Evolutionary conservation across 805 yeast species (phyloP).

Genomic region (Cyberlindnera japonica): DNA sequence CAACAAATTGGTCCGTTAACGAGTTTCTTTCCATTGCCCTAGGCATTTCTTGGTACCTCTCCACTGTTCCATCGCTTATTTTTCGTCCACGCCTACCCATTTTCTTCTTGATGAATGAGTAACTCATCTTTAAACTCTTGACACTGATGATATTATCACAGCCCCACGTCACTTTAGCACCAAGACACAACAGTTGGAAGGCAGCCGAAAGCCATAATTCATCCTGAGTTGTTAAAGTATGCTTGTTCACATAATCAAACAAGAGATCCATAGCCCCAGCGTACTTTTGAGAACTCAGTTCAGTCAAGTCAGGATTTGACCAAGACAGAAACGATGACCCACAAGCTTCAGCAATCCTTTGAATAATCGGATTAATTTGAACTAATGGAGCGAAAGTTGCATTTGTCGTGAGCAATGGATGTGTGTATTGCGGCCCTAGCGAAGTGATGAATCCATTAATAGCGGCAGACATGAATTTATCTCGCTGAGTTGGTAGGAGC

Average conservation of each 20-base stretch:
- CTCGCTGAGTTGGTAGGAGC: constrained; percentile 5
- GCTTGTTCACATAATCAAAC: constrained; percentile 1
- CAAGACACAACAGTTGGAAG: constrained; percentile 36
- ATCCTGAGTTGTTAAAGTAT: constrained; percentile 4
- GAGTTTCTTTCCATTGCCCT: neutral
- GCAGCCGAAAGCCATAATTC: constrained; percentile 41
- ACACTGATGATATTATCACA: constrained; percentile 14
- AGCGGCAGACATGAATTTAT: constrained; percentile 28
- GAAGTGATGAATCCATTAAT: constrained; percentile 38
- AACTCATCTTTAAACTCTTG: constrained; percentile 33
- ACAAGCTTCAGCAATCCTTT: constrained; percentile 36
- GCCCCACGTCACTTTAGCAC: constrained; percentile 33
- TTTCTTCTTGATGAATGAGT: constrained; percentile 33
- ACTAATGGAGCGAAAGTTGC: constrained; percentile 39
- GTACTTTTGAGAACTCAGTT: constrained; percentile 26
- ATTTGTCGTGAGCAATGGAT: constrained; percentile 36
- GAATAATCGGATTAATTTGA: constrained; percentile 27
- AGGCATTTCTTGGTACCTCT: neutral
- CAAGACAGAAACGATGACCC: constrained; percentile 40
- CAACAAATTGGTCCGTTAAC: constrained; percentile 1
- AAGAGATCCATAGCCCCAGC: constrained; percentile 25
- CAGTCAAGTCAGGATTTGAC: constrained; percentile 28
- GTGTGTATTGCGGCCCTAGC: constrained; percentile 41
- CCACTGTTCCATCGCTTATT: neutral
- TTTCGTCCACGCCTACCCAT: constrained; percentile 10